Evolutionary conservation across 805 yeast genomes (phyloP), one percentile per base, ranked within the genome.

Genomic region (Saccharomycopsis amapae): DNA sequence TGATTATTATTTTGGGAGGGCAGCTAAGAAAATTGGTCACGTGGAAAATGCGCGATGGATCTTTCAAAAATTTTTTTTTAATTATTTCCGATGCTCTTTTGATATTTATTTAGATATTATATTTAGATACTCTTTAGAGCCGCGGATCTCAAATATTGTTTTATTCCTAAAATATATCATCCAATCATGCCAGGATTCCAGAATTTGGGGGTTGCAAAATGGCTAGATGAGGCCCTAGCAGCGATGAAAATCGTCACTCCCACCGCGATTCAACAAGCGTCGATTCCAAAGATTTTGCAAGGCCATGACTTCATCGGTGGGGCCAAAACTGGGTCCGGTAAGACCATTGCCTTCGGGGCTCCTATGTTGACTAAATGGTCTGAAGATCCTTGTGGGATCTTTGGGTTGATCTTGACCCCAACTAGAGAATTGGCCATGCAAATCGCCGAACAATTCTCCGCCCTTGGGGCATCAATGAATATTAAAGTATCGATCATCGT

Each of bases 291-390:
- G 46, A 85, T 93, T 47, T 60, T 93, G 32, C 71, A 69, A 35
- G 97, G 95, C 5, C 75, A 80, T 55, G 96, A 89, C 62, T 89
- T 96, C 64, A 90, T 93, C 43, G 99, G 98, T 42, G 98, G 98
- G 36, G 98, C 98, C 26, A 85, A 85, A 62, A 93, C 98, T 0
- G 98, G 98, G 64, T 82, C 95, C 15, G 98, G 98, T 75, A 93
- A 93, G 61, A 93, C 98, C 1, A 79, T 93, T 19, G 96, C 97
- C 1, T 93, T 93, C 72, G 97, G 90, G 1, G 94, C 87, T n/a
- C 98, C 98, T 2, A 90, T 93, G 86, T 68, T 93, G 46, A 78
- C 95, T 1, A 73, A 82, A 58, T 93, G 97, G 96, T 85, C 97
- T 0, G 84, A 81, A 54, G 97, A 93, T 61, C 98, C 98, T 1